phyloP scores from a whole-genome alignment of 257 asterid genomes.

The Solanum habrochaites region DNA sequence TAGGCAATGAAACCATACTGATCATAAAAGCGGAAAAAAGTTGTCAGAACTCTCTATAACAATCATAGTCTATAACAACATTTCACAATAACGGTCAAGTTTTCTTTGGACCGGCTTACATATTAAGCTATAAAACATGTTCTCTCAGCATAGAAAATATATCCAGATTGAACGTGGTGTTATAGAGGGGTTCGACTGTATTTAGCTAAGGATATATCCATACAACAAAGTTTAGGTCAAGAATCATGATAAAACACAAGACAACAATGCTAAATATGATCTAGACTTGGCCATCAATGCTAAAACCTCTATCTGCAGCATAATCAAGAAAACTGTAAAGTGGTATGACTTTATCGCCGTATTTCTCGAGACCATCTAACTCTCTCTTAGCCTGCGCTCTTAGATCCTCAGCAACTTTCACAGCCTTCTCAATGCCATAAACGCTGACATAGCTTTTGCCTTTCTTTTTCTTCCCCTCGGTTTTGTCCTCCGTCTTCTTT shows the following conservation, averaged over 20 bases:
- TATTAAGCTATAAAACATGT: neutral
- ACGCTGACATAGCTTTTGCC: conserved; percentile 65
- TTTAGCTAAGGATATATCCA: neutral
- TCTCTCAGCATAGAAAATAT: neutral
- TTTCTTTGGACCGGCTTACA: neutral
- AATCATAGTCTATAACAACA: neutral
- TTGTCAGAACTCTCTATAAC: no score
- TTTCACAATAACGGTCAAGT: neutral
- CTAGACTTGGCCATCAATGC: conserved; percentile 7
- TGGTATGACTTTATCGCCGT: conserved; percentile 69
- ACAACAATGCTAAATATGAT: conserved; percentile 6
- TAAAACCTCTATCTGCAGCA: conserved; percentile 84
- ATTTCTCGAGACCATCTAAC: conserved; percentile 50
- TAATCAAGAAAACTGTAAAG: conserved; percentile 79
- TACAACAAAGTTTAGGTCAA: neutral
- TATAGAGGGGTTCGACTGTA: neutral
- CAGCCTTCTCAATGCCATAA: conserved; percentile 84
- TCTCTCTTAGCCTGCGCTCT: conserved; percentile 65
- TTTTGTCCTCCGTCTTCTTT: conserved; percentile 10
- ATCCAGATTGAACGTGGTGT: neutral
- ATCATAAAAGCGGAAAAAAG: neutral
- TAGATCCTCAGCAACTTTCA: conserved; percentile 74
- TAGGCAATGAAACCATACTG: neutral
- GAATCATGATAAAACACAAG: neutral
- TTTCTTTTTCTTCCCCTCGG: conserved; percentile 20